Percentiles rank a stretch among this genome's conserved stretches.
These are phyloP conservation scores for Lentinula edodes DNA, from an alignment of 768 basidiomycete genomes.

Conservation along the genomic window DNA sequence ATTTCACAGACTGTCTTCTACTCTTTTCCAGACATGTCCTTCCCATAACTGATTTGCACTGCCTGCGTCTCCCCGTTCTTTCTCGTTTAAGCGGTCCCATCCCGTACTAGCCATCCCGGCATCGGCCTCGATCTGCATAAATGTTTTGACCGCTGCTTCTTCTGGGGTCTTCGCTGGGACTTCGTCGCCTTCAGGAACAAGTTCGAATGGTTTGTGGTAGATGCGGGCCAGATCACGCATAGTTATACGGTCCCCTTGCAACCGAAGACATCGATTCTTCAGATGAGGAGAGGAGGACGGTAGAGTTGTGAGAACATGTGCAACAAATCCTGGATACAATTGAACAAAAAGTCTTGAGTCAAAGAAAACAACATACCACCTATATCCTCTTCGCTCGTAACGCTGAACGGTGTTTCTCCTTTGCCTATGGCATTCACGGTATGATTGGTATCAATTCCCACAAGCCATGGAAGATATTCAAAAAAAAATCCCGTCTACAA, in stretches of 20 bases:
- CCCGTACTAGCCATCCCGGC: not conserved
- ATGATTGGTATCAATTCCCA: not conserved
- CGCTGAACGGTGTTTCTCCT: not conserved
- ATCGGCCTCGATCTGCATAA: not conserved
- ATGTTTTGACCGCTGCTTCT: not conserved
- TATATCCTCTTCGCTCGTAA: not conserved
- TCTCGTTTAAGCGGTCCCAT: not conserved
- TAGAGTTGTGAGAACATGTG: not conserved
- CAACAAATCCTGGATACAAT: not conserved
- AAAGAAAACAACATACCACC: not conserved
- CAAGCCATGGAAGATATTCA: not conserved
- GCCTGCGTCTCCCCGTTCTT: not conserved
- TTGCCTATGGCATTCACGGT: not conserved
- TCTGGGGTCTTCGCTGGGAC: not conserved
- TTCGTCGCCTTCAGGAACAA: not conserved
- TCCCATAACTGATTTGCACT: slow-evolving; percentile 5
- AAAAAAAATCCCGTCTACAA: not conserved
- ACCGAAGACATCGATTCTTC: not conserved
- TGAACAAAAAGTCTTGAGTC: not conserved
- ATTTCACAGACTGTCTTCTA: not conserved
- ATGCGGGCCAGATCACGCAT: not conserved
- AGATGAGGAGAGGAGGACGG: not conserved
- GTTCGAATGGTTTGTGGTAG: not conserved
- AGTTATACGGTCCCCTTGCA: not conserved
- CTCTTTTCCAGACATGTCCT: slow-evolving; percentile 3